Evolutionary conservation across 345 rosid genomes (phyloP).

Genomic region (Eucalyptus lansdowneana): DNA sequence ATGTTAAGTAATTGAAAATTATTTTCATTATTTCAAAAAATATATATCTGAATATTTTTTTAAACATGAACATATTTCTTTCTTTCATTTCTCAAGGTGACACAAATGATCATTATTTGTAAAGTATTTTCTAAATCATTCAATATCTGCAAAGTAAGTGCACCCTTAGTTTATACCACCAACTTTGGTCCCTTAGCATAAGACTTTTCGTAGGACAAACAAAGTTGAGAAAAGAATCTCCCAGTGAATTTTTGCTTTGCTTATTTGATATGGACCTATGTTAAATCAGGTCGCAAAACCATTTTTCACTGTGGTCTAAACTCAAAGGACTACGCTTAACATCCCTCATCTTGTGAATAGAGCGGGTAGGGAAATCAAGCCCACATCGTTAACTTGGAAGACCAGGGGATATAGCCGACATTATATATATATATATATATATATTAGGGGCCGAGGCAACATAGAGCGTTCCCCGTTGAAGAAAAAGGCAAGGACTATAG

Average conservation of each 20-base stretch:
- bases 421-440: too few relatives aligned
- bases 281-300: neutral
- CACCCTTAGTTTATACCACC: neutral
- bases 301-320: neutral
- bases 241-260: neutral
- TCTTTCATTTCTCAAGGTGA: too few relatives aligned
- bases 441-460: neutral
- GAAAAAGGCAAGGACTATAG: neutral
- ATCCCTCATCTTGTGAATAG: neutral
- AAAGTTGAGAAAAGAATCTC: neutral
- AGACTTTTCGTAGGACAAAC: neutral
- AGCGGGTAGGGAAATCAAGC: neutral
- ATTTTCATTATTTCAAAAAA: neutral
- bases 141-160: accelerated
- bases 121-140: too few relatives aligned
- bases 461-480: neutral
- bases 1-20: neutral
- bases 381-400: neutral
- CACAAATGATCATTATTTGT: too few relatives aligned
- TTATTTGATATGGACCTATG: neutral
- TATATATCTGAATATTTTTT: too few relatives aligned
- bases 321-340: neutral
- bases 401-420: neutral
- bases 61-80: too few relatives aligned
- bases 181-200: neutral